phyloP scores from a whole-genome alignment of 2,329 filamentous ascomycete genomes.

The Aureobasidium sp. region DNA sequence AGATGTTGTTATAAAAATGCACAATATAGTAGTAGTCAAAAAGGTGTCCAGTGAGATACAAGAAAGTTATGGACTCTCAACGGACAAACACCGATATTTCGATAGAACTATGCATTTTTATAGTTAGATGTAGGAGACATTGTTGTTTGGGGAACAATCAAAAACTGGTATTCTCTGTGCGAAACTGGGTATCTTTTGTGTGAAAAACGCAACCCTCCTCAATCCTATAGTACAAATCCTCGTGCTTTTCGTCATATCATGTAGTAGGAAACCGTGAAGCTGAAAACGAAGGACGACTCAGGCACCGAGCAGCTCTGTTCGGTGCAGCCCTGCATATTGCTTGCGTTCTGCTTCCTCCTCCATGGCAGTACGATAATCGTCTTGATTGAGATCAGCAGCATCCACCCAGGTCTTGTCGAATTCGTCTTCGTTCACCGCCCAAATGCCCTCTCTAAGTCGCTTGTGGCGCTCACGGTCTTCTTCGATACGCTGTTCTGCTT shows the following conservation, averaged over 20 bases:
- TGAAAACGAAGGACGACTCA: background rate
- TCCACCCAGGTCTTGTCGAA: constrained; percentile 80
- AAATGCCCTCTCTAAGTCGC: constrained; percentile 80
- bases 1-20: background rate
- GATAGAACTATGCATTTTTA: background rate
- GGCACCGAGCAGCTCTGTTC: background rate
- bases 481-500: constrained; percentile 93
- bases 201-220: background rate
- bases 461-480: constrained; percentile 96
- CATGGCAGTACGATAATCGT: constrained; percentile 66
- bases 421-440: constrained; percentile 69
- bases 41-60: background rate
- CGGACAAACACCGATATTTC: background rate
- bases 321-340: constrained; percentile 36
- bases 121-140: no score
- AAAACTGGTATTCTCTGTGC: background rate
- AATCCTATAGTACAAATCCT: background rate
- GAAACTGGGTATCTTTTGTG: background rate
- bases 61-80: background rate
- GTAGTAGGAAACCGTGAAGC: no score
- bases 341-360: constrained; percentile 60
- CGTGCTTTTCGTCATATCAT: background rate
- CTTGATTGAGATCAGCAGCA: constrained; percentile 75
- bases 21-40: background rate
- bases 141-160: background rate